Percentiles rank a stretch among this genome's conserved stretches.
Evolutionary conservation across 169 alveolate species (phyloP).

Genomic region (Plasmodium malariae): DNA sequence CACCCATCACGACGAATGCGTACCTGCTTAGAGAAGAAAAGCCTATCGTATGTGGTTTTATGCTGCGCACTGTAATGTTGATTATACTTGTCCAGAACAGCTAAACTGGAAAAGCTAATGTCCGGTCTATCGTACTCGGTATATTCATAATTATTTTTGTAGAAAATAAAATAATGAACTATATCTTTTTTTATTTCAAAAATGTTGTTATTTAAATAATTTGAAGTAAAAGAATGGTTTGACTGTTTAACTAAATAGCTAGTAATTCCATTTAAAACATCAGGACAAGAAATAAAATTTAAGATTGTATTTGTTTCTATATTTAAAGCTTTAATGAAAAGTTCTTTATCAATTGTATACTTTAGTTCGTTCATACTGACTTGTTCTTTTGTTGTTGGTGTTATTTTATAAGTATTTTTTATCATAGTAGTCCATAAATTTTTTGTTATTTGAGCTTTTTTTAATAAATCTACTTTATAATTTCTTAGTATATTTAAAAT

Average conservation of each 20-base stretch:
- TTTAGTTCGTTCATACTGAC: constrained; percentile 60
- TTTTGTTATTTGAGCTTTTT: constrained; percentile 60
- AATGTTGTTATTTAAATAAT: constrained; percentile 33
- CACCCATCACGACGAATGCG: no score
- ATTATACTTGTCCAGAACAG: constrained; percentile 44
- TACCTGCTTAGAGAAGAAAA: constrained; percentile 49
- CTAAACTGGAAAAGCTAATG: constrained; percentile 64
- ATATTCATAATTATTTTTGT: constrained; percentile 53
- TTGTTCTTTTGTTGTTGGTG: constrained; percentile 64
- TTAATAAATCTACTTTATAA: constrained; percentile 54
- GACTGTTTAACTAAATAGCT: constrained; percentile 56
- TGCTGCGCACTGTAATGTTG: constrained; percentile 18
- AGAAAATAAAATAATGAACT: constrained; percentile 50
- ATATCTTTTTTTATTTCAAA: constrained; percentile 63
- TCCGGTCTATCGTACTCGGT: constrained; percentile 41
- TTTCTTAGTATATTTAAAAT: constrained; percentile 56
- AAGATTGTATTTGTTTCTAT: constrained; percentile 55
- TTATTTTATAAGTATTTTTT: constrained; percentile 61
- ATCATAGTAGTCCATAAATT: constrained; percentile 44
- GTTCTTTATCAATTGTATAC: constrained; percentile 56
- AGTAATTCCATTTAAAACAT: constrained; percentile 59
- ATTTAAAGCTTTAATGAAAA: constrained; percentile 62
- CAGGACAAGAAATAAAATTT: constrained; percentile 70
- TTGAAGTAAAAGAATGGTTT: constrained; percentile 27
- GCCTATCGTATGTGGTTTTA: constrained; percentile 6